Conservation (phyloP, 1,284 basidiomycete genomes). For the Chondrostereum purpureum region DNA sequence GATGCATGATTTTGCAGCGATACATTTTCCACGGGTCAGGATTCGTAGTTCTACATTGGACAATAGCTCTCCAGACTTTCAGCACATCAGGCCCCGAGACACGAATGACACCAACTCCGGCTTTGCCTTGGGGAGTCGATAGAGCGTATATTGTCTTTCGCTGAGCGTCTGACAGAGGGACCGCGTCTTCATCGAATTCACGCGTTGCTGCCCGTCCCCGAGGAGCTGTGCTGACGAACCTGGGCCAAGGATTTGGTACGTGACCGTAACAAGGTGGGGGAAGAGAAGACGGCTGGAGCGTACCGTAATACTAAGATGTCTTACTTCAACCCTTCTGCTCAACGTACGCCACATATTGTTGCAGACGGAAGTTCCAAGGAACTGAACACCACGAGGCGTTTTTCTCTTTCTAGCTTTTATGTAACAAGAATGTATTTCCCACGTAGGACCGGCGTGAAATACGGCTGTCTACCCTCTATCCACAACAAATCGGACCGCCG, state of each 20-base stretch:
- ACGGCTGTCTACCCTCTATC: too few species aligned
- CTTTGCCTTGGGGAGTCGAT: conserved; percentile 78
- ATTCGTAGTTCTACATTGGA: conserved; percentile 22
- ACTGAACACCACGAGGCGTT: too few species aligned
- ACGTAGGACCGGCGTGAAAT: too few species aligned
- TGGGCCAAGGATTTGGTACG: not conserved
- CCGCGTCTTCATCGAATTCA: not conserved
- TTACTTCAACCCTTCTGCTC: too few species aligned
- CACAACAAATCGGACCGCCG: too few species aligned
- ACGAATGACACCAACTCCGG: conserved; percentile 75
- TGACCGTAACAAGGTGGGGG: not conserved
- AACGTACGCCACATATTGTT: too few species aligned
- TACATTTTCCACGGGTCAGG: conserved; percentile 62
- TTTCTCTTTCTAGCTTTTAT: too few species aligned
- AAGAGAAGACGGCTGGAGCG: too few species aligned
- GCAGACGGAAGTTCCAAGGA: too few species aligned
- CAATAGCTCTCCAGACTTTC: conserved; percentile 54
- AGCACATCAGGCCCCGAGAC: conserved; percentile 71
- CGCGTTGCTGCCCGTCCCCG: too few species aligned
- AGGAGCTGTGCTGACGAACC: not conserved
- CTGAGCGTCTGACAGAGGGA: conserved; percentile 51
- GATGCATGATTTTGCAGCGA: conserved; percentile 65
- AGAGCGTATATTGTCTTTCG: conserved; percentile 78
- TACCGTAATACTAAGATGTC: too few species aligned
- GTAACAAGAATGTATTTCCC: too few species aligned